Percentiles rank a stretch among this genome's conserved stretches.
phyloP scores from a whole-genome alignment of 2,329 filamentous ascomycete species.

The Penicillium janthinellum region DNA sequence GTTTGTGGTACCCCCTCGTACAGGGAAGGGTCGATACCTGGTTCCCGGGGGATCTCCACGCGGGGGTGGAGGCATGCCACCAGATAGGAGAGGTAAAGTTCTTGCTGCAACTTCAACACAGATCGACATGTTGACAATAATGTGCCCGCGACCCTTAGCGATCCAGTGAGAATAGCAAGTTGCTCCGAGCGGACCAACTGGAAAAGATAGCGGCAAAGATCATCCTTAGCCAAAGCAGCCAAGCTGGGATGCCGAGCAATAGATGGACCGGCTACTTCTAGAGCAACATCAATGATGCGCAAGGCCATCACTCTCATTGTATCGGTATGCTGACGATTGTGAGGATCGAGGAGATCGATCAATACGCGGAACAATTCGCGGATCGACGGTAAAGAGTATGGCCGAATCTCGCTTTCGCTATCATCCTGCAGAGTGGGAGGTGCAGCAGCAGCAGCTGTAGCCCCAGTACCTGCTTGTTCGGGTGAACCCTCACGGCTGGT shows the following conservation, averaged over 20 bases:
- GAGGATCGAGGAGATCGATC: conserved; percentile 89
- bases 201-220: conserved; percentile 90
- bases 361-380: conserved; percentile 91
- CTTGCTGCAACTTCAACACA: conserved; percentile 92
- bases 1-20: conserved; percentile 93
- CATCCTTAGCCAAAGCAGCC: conserved; percentile 85
- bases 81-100: conserved; percentile 91
- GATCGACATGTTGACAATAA: conserved; percentile 85
- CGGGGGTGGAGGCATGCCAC: conserved; percentile 90
- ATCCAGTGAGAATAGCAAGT: conserved; percentile 90
- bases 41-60: conserved; percentile 90
- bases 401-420: conserved; percentile 64
- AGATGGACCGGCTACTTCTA: conserved; percentile 93
- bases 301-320: conserved; percentile 96
- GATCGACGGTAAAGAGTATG: conserved; percentile 93
- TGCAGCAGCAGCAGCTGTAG: conserved; percentile 28
- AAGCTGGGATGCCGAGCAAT: conserved; percentile 90
- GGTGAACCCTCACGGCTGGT: conserved; percentile 38
- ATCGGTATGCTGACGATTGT: conserved; percentile 89
- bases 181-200: conserved; percentile 96
- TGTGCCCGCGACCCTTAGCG: conserved; percentile 87
- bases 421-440: conserved; percentile 47
- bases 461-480: conserved; percentile 36
- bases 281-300: conserved; percentile 92
- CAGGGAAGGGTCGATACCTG: conserved; percentile 84